Percentiles rank a stretch among this genome's conserved stretches.
Conservation (phyloP, 2,329 filamentous ascomycete genomes). For the Bimuria novae-zelandiae region DNA sequence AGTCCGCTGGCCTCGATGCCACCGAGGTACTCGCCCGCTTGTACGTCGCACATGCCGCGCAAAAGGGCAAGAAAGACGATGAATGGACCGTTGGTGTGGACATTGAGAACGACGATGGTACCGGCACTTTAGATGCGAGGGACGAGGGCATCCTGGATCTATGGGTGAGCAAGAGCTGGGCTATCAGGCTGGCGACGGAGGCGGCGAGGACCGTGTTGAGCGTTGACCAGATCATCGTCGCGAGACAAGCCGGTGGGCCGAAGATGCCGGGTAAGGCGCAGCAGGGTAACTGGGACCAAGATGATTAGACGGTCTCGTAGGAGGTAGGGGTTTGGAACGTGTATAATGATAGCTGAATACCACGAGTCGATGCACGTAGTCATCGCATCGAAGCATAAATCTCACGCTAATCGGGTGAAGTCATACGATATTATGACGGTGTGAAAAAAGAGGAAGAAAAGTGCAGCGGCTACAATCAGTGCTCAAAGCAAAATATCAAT, state of each 20-base stretch:
- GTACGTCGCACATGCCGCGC: slow-evolving; percentile 84
- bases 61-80: slow-evolving; percentile 59
- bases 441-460: too few species aligned
- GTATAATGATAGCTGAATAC: slow-evolving; percentile 20
- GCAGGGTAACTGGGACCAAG: slow-evolving; percentile 71
- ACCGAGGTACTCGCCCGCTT: slow-evolving; percentile 93
- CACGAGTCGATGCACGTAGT: slow-evolving; percentile 3
- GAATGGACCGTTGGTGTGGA: slow-evolving; percentile 94
- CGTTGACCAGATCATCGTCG: slow-evolving; percentile 98
- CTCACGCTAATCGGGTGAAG: too few species aligned
- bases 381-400: neutral
- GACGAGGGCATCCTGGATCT: slow-evolving; percentile 91
- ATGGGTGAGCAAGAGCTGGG: slow-evolving; percentile 91
- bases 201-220: slow-evolving; percentile 91
- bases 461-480: too few species aligned
- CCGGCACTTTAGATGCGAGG: slow-evolving; percentile 82
- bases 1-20: slow-evolving; percentile 92
- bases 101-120: slow-evolving; percentile 82
- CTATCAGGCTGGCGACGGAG: slow-evolving; percentile 95
- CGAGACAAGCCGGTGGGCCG: slow-evolving; percentile 92
- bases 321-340: slow-evolving; percentile 1
- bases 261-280: slow-evolving; percentile 92
- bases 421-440: neutral
- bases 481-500: too few species aligned
- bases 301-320: slow-evolving; percentile 42